Evolutionary conservation across 768 basidiomycete genomes (phyloP), one percentile per base, ranked within the genome.

Genomic region (Psilocybe azurescens): DNA sequence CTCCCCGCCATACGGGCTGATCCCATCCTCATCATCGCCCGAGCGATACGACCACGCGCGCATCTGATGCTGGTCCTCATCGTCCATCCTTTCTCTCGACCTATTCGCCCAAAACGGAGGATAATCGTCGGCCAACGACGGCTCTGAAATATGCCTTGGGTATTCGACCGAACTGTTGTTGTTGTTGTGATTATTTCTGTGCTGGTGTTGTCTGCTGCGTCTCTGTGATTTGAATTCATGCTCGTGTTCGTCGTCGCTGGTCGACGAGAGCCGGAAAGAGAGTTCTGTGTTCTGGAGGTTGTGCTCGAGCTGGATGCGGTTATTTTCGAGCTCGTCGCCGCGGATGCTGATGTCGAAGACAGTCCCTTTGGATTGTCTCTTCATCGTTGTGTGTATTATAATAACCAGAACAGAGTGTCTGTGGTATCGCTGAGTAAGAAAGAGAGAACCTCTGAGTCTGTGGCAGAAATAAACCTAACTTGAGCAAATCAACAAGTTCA

Each of bases 291-390:
- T 81, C 69, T 89, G 87, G 60, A 94, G 82, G 69, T 91, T 89
- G 70, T 88, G 80, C 75, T 94, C 93, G 54, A 94, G 89, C 71
- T 86, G 85, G 55, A 91, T 89, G 63, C 93, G 87, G 71, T 88
- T 73, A 33, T 88, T 81, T 73, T 94, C 93, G 68, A 89, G 86
- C 75, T 87, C 85, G 72, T 94, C 92, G 60, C 87, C 88, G 7
- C 69, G 80, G 57, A 93, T 93, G 77, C 74, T 76, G 60, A 78
- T 70, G 68, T 81, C 78, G 49, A 78, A 67, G 57, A 71, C 74
- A 59, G 72, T 65, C 63, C 73, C 76, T 74, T 64, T 74, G 60
- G 73, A 60, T 39, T 74, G 77, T 67, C 74, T 72, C 66, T 73
- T 76, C 81, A 80, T 81, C 60, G 66, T 68, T 48, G 58, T 44